Percentiles rank a stretch among this genome's conserved stretches.
phyloP scores from a whole-genome alignment of 768 basidiomycete genomes.

The Daedalea quercina region DNA sequence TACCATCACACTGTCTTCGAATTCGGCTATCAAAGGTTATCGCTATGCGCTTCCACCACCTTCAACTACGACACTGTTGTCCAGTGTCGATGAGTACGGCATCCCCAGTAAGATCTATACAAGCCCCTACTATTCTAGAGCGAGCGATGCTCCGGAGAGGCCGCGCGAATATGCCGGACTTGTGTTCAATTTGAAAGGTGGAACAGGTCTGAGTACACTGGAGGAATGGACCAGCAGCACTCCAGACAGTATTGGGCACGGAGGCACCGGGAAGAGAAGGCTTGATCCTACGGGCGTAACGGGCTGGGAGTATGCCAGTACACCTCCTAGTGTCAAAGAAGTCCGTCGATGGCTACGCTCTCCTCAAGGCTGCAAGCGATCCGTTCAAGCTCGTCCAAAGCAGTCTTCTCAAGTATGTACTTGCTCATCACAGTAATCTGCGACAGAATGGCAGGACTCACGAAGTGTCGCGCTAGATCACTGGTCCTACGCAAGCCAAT shows the following conservation, averaged over 20 bases:
- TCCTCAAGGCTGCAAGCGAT: constrained; percentile 13
- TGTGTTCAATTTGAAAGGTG: constrained; percentile 64
- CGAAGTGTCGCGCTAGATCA: constrained; percentile 37
- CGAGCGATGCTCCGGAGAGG: constrained; percentile 59
- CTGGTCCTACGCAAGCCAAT: constrained; percentile 72
- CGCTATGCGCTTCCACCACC: constrained; percentile 48
- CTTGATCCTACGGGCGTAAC: constrained; percentile 29
- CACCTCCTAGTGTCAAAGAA: constrained; percentile 56
- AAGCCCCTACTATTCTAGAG: constrained; percentile 74
- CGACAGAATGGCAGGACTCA: neutral
- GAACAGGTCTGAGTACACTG: constrained; percentile 46
- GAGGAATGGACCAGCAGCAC: constrained; percentile 46
- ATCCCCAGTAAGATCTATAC: constrained; percentile 61
- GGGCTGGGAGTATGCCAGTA: constrained; percentile 79
- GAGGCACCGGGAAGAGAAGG: neutral
- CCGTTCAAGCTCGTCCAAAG: constrained; percentile 18
- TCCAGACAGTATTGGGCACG: neutral
- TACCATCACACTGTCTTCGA: neutral
- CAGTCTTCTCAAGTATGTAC: constrained; percentile 46
- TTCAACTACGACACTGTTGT: constrained; percentile 36
- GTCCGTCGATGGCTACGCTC: constrained; percentile 47
- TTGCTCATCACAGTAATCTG: neutral
- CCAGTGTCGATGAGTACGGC: constrained; percentile 37
- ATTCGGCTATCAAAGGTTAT: constrained; percentile 24
- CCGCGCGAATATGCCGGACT: constrained; percentile 77